phyloP scores from a whole-genome alignment of 1,284 basidiomycete genomes.

The Testicularia cyperi region DNA sequence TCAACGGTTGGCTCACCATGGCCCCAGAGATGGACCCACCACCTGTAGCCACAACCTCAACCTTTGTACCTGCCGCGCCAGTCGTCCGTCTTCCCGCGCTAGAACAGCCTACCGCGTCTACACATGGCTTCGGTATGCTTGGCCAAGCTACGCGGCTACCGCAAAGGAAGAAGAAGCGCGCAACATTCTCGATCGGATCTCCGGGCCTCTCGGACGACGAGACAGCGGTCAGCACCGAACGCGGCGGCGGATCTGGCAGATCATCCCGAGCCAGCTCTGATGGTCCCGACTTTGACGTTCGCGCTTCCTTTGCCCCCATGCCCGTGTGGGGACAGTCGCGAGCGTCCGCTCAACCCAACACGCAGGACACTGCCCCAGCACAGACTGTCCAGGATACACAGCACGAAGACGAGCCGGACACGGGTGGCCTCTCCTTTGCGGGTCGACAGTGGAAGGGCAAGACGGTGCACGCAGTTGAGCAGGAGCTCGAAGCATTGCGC shows the following conservation, averaged over 20 bases:
- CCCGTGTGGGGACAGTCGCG: constrained; percentile 19
- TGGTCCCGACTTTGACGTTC: constrained; percentile 40
- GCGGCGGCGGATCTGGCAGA: neutral
- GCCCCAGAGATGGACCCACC: constrained; percentile 34
- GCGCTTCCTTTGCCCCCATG: constrained; percentile 49
- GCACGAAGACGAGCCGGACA: constrained; percentile 12
- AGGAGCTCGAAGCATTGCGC: constrained; percentile 47
- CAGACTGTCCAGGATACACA: constrained; percentile 3
- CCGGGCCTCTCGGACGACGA: constrained; percentile 32
- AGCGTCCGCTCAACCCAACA: neutral
- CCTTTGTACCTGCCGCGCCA: neutral
- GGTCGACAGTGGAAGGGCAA: constrained; percentile 50
- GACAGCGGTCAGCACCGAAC: constrained; percentile 1
- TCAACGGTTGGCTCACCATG: constrained; percentile 51
- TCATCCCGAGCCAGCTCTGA: constrained; percentile 27
- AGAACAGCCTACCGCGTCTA: constrained; percentile 11
- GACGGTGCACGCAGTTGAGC: constrained; percentile 55
- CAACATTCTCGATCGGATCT: constrained; percentile 36
- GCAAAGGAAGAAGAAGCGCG: constrained; percentile 22
- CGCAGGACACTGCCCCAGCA: neutral
- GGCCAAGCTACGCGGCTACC: constrained; percentile 18
- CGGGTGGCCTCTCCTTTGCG: constrained; percentile 34
- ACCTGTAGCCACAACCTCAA: constrained; percentile 1
- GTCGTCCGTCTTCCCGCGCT: neutral
- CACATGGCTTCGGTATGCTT: constrained; percentile 20